These are phyloP conservation scores for Sambucus nigra DNA, from an alignment of 129 eudicot species.

Conservation along the genomic window DNA sequence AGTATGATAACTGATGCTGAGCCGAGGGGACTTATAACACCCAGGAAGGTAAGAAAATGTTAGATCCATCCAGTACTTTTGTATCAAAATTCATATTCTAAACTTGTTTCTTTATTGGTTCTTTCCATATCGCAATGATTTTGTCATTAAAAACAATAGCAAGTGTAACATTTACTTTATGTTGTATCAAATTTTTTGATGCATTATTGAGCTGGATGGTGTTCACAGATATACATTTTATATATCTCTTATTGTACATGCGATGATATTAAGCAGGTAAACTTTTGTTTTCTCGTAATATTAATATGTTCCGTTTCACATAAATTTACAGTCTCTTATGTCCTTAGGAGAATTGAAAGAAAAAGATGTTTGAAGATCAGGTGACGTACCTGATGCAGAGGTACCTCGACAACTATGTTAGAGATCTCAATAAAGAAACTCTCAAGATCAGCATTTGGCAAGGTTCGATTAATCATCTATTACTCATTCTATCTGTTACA, in stretches of 20 bases:
- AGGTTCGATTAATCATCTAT: slow-evolving; percentile 25
- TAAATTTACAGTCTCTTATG: no score
- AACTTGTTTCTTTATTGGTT: neutral
- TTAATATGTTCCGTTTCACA: no score
- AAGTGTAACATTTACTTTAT: no score
- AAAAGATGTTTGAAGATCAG: slow-evolving; percentile 98
- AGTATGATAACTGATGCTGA: slow-evolving; percentile 96
- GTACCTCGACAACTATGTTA: slow-evolving; percentile 88
- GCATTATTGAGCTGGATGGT: no score
- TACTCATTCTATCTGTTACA: no score
- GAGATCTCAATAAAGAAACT: slow-evolving; percentile 98
- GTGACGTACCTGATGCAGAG: slow-evolving; percentile 88
- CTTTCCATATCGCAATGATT: neutral
- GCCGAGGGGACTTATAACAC: slow-evolving; percentile 74
- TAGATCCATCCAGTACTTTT: neutral
- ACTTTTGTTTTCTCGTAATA: no score
- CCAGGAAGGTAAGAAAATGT: slow-evolving; percentile 64
- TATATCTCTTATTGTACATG: no score
- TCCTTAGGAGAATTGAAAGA: no score
- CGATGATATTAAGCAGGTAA: no score
- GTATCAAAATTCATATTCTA: slow-evolving; percentile 3
- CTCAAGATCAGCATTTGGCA: slow-evolving; percentile 97
- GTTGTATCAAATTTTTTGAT: no score
- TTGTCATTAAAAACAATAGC: slow-evolving; percentile 5
- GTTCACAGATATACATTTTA: no score